Evolutionary conservation across 768 basidiomycete genomes (phyloP), one percentile per base, ranked within the genome.

Genomic region (Candolleomyces eurysporus): DNA sequence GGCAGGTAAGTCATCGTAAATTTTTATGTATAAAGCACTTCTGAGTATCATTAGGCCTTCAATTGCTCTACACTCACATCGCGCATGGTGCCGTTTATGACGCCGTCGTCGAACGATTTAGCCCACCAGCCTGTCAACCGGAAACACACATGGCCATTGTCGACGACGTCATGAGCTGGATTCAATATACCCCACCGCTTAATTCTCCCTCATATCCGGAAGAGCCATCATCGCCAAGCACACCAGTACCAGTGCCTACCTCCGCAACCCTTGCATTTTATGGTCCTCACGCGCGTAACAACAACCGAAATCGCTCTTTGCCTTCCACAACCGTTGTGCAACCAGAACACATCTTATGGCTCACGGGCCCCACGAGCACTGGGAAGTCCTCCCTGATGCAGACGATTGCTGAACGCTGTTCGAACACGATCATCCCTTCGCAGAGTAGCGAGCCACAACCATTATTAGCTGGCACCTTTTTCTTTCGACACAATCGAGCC

Each of bases 131-230:
- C 16, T 56, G 54, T 39, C 54, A 56, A 10, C 40, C 54, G 14
- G 54, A 56, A 43, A 56, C 54, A 2, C 54, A 56, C 40, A 17
- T 17, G n/a, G 39, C 54, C 39, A 56, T 56, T 17, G 54, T 56
- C 8, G 54, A 56, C 54, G 54, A 56, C 54, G 54, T 56, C 54
- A 56, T 56, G 54, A 42, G 39, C 40, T 56, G 54, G 54, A 56
- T 56, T 21, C 54, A 56, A 39, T 56, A 56, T 26, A 42, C 40
- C 40, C 54, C 54, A 36, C 36, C 36, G 36, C 36, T 36, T 36
- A 36, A 36, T 36, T 7, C 36, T 36, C 36, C 36, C 5, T 36
- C 36, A 6, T 36, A 36, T 6, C 36, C 36, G 36, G 36, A 36
- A 36, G 36, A 36, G 36, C 31, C 31, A 42, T 10, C 40, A 8